phyloP scores from a whole-genome alignment of 441 rosid genomes.

The Kokia cookei region DNA sequence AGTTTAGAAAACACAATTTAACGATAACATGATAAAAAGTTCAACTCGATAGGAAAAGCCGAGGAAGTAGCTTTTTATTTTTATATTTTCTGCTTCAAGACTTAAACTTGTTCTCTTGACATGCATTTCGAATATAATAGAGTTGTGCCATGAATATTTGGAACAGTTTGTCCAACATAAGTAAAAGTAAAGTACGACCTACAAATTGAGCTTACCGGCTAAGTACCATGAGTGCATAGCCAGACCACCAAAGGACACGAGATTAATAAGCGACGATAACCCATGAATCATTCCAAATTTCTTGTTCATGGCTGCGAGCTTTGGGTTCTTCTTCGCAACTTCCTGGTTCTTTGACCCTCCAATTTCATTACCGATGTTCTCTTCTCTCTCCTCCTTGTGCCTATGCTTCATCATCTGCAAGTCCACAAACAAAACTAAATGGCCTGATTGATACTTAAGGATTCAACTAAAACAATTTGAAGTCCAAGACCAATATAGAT shows the following conservation, averaged over 20 bases:
- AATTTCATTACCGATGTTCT: slow-evolving; percentile 45
- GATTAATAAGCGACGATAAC: slow-evolving; percentile 60
- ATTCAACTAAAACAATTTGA: too few species aligned
- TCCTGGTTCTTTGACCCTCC: slow-evolving; percentile 60
- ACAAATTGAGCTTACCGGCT: slow-evolving; percentile 60
- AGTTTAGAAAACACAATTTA: too few species aligned
- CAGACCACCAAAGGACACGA: slow-evolving; percentile 59
- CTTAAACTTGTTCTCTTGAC: too few species aligned
- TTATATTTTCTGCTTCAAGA: too few species aligned
- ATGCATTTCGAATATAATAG: too few species aligned
- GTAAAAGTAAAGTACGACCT: slow-evolving; percentile 4
- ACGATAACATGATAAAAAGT: too few species aligned
- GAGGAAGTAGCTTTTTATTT: too few species aligned
- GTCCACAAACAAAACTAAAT: neutral
- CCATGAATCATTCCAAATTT: slow-evolving; percentile 75
- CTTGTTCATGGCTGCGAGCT: slow-evolving; percentile 73
- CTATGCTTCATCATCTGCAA: slow-evolving; percentile 71
- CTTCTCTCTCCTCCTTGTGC: slow-evolving; percentile 60
- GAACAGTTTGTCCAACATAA: too few species aligned
- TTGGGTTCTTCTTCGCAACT: slow-evolving; percentile 51
- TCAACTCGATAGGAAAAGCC: too few species aligned
- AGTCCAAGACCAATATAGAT: too few species aligned
- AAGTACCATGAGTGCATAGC: slow-evolving; percentile 75
- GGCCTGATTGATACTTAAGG: too few species aligned
- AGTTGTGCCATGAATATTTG: too few species aligned